phyloP scores from a whole-genome alignment of 805 yeast genomes.

The Starmerella kuoi region DNA sequence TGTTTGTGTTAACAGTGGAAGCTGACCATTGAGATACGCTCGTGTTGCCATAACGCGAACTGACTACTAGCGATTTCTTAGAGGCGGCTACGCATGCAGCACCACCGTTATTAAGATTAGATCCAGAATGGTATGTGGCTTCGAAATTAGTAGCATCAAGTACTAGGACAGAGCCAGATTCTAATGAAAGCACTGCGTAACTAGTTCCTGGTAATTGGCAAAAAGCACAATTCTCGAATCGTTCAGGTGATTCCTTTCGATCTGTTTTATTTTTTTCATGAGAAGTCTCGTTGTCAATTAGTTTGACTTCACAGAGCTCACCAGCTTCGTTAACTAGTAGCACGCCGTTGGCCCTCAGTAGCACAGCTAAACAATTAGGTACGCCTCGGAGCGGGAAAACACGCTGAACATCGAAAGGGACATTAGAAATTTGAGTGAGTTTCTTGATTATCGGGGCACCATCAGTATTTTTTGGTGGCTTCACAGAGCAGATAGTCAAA shows the following conservation, averaged over 20 bases:
- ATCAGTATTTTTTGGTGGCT: not conserved
- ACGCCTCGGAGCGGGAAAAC: too few relatives aligned
- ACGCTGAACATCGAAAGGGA: constrained; percentile 64
- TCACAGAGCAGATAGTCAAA: not conserved
- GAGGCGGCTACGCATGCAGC: not conserved
- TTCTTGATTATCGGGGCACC: not conserved
- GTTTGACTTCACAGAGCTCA: too few relatives aligned
- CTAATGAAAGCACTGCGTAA: not conserved
- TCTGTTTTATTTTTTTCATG: too few relatives aligned
- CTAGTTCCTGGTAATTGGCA: constrained; percentile 4
- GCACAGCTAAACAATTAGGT: too few relatives aligned
- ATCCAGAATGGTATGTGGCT: too few relatives aligned
- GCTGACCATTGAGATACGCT: not conserved
- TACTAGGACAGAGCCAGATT: not conserved
- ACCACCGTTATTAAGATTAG: too few relatives aligned
- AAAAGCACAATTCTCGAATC: constrained; percentile 2
- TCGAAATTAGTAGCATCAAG: not conserved
- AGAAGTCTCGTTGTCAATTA: too few relatives aligned
- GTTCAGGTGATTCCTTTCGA: too few relatives aligned
- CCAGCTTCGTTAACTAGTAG: too few relatives aligned
- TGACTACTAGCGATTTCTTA: not conserved
- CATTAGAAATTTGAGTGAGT: constrained; percentile 31
- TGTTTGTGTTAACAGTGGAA: not conserved
- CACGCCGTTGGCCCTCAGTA: too few relatives aligned
- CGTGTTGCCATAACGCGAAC: not conserved